These are phyloP conservation scores for Salvia rosmarinus DNA, from an alignment of 257 asterid species.

Conservation along the genomic window DNA sequence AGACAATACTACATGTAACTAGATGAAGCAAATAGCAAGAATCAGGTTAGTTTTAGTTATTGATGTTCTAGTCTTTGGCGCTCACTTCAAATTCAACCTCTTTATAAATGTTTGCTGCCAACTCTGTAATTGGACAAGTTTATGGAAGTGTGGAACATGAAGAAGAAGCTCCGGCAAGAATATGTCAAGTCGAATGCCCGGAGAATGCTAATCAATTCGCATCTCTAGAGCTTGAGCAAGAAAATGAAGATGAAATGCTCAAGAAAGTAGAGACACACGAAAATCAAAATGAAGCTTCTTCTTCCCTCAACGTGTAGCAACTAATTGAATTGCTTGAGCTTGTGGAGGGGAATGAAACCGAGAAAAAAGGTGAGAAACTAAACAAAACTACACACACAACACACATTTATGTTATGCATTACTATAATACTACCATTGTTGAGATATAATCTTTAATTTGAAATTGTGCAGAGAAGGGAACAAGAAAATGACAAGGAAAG, in stretches of 20 bases:
- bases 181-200: no score
- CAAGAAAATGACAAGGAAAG: not conserved
- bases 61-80: no score
- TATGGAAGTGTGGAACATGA: conserved; percentile 68
- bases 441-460: not conserved
- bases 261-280: no score
- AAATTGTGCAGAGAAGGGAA: not conserved
- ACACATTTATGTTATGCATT: not conserved
- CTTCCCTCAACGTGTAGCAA: no score
- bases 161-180: conserved; percentile 55
- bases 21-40: conserved; percentile 30
- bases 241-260: no score
- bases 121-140: conserved; percentile 53
- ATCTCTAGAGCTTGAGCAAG: no score
- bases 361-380: conserved; percentile 62
- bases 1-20: no score
- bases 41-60: conserved; percentile 47
- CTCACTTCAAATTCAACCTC: no score
- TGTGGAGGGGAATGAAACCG: conserved; percentile 65
- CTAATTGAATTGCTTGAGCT: conserved; percentile 36
- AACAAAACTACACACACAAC: no score
- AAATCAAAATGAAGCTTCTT: no score
- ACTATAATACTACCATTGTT: not conserved
- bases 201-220: no score
- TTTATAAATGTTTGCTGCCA: not conserved